Evolutionary conservation across 108 stramenopile species (phyloP).

Genomic region (Nitzschia sp.): DNA sequence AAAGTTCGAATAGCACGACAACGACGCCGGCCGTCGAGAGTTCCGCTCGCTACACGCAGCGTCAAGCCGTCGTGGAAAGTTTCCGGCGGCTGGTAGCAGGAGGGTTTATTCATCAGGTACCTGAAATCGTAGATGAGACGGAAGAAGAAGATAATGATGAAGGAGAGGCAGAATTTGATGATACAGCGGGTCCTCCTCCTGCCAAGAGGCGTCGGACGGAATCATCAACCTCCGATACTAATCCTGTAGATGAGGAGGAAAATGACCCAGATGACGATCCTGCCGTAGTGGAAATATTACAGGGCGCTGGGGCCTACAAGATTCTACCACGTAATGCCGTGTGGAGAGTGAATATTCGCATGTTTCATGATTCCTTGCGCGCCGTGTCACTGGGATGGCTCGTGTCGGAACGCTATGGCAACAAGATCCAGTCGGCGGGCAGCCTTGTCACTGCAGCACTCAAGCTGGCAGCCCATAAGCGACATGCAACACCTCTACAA

Average conservation of each 20-base stretch:
- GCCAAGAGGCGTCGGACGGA: constrained; percentile 9
- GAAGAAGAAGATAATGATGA: constrained; percentile 49
- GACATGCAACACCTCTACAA: constrained; percentile 2
- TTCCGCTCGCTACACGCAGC: constrained; percentile 32
- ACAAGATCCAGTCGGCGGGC: constrained; percentile 54
- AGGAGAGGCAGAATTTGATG: constrained; percentile 2
- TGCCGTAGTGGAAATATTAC: constrained; percentile 31
- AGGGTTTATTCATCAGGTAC: constrained; percentile 63
- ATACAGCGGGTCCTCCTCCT: constrained; percentile 20
- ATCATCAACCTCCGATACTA: constrained; percentile 1
- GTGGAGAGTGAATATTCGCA: constrained; percentile 64
- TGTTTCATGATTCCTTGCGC: constrained; percentile 78
- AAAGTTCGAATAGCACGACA: neutral
- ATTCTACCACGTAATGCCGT: constrained; percentile 50
- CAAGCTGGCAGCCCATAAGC: constrained; percentile 36
- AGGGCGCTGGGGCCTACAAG: constrained; percentile 45
- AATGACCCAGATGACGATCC: too few relatives aligned
- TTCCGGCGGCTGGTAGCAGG: constrained; percentile 53
- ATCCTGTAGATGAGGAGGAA: constrained; percentile 1
- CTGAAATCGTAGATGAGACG: constrained; percentile 47
- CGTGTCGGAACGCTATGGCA: constrained; percentile 64
- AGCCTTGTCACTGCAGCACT: constrained; percentile 69
- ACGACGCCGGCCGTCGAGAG: too few relatives aligned
- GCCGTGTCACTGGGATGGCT: constrained; percentile 63
- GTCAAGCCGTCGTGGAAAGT: constrained; percentile 48